A percentile compares a stretch with the other conserved stretches of the same genome.
Evolutionary conservation across 305 asterid species (phyloP).

Genomic region (Fraxinus velutina): DNA sequence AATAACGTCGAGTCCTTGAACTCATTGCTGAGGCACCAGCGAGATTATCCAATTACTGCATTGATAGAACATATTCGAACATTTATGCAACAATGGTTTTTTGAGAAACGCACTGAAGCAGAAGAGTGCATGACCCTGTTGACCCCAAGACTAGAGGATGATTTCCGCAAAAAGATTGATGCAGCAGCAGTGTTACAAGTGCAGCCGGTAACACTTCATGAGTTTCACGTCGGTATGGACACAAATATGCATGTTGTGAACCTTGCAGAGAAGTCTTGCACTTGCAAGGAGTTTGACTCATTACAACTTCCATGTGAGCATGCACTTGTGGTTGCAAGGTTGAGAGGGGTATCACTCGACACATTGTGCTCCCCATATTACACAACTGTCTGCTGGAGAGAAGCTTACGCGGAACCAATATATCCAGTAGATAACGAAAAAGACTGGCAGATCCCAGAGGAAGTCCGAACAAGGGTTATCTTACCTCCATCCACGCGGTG

Average conservation of each 20-base stretch:
- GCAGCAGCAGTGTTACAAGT: neutral
- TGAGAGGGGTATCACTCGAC: neutral
- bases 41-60: neutral
- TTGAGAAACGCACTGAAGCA: neutral
- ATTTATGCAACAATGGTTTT: neutral
- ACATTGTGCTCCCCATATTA: constrained; percentile 1
- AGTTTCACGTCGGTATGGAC: constrained; percentile 7
- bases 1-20: neutral
- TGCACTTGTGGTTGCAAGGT: neutral
- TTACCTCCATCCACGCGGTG: neutral
- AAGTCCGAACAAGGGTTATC: constrained; percentile 1
- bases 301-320: constrained; percentile 1
- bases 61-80: constrained; percentile 6
- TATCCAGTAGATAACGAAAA: neutral
- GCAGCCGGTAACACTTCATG: neutral
- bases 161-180: neutral
- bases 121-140: neutral
- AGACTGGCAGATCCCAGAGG: neutral
- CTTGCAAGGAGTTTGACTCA: neutral
- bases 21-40: neutral
- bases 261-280: neutral
- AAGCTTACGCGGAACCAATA: neutral
- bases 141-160: neutral
- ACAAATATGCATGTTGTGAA: neutral
- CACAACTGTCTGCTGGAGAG: neutral